Evolutionary conservation across 2,329 filamentous ascomycete species (phyloP), one percentile per base, ranked within the genome.

Genomic region (Elsinoe necatrix): DNA sequence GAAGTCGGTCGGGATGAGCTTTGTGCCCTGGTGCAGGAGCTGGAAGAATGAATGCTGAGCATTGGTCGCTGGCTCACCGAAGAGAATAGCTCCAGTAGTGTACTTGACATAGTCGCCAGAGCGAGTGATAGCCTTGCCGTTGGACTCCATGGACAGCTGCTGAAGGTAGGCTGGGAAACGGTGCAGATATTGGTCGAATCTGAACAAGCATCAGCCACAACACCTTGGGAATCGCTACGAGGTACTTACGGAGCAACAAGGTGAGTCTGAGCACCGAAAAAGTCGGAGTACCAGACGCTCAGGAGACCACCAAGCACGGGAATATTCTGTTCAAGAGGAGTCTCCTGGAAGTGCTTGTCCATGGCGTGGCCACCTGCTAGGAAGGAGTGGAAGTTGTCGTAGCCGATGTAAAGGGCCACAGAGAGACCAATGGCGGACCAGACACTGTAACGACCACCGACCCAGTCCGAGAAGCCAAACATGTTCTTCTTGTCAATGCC

Each of bases 21-120:
- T 97, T 66, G 93, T 98, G 68, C 93, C 93, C 75, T 98, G 93
- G 80, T 98, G 93, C 59, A 98, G 84, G 48, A 98, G 86, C 81
- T 98, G 93, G 86, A 95, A 98, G 85, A 98, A 98, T 60, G 93
- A 97, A 82, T 98, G 93, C 79, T 98, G 93, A 43, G 93, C 93
- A 71, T 98, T 98, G 72, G 93, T 98, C 75, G 90, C 95, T 55
- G 93, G 93, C 80, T 98, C 93, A 69, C 93, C 93, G 71, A 98
- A 98, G 61, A 98, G 79, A 70, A 98, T 92, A 56, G 93, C 83
- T 50, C 93, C 92, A 35, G 93, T 98, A 58, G 91, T 96, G 79
- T 98, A 98, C 77, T 95, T 95, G 69, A 95, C 91, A 60, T 95
- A 86, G 62, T 85, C 82, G 35, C 90, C 85, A 58, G 83, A 86